Conservation (phyloP, 2,329 filamentous ascomycete species). For the Dactylellina sp. region DNA sequence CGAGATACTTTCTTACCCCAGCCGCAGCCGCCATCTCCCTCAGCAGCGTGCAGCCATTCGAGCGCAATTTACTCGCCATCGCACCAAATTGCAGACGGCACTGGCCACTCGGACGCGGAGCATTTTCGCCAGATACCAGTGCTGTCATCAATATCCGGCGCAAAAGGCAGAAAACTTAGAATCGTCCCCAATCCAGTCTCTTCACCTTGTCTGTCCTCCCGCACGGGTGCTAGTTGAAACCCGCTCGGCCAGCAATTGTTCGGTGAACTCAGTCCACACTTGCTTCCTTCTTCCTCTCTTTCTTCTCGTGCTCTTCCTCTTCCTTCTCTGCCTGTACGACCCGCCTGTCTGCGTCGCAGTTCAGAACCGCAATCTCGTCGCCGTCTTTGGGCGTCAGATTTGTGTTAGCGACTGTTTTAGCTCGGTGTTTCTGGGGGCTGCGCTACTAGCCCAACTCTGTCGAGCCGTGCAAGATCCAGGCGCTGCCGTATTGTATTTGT, state of each 20-base stretch:
- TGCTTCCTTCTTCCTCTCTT: not conserved
- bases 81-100: constrained; percentile 14
- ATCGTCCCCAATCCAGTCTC: not conserved
- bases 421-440: constrained; percentile 41
- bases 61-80: constrained; percentile 48
- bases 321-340: too few species aligned
- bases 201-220: constrained; percentile 6
- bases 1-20: not conserved
- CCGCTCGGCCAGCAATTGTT: not conserved
- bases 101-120: constrained; percentile 41
- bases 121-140: constrained; percentile 32
- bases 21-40: constrained; percentile 21
- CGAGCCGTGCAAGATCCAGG: not conserved
- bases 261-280: not conserved
- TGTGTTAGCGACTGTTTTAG: constrained; percentile 44
- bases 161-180: constrained; percentile 39
- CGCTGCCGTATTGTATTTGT: constrained; percentile 2
- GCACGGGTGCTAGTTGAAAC: constrained; percentile 5
- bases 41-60: constrained; percentile 25
- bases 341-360: too few species aligned
- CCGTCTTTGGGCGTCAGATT: constrained; percentile 49
- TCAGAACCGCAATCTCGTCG: constrained; percentile 19
- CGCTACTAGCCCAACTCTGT: constrained; percentile 25
- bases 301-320: too few species aligned
- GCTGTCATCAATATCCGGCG: constrained; percentile 29